Evolutionary conservation across 2,329 filamentous ascomycete species (phyloP), one percentile per base, ranked within the genome.

Genomic region (Phialemonium atrogriseum): DNA sequence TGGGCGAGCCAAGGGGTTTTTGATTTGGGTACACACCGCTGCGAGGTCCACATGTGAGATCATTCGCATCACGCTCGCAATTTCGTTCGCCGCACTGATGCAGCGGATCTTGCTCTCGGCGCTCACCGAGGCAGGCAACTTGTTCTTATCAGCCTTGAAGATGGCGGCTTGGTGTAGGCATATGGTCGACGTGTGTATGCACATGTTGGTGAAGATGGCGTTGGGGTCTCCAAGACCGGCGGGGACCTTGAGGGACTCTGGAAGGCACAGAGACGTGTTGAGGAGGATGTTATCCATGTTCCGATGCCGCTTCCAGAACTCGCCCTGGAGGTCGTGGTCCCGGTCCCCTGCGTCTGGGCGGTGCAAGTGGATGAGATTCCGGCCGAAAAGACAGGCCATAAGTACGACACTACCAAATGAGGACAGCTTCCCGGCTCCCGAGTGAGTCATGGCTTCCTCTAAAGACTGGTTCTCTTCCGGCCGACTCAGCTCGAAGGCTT

Each of bases 141-240:
- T 74, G 55, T 94, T 82, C 59, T 87, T 91, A 48, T 96, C 89
- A 0, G 88, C 87, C 54, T 95, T 96, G 69, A 89, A 95, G 13
- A 98, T 96, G 16, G 91, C 91, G 3, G 89, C 91, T 60, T 98
- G 91, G 50, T 98, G 91, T n/a, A 98, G 65, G 54, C 89, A 96
- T 33, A 98, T 96, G 2, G 86, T 87, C 1, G 88, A 94, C 0
- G 91, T 94, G 53, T 96, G 88, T 19, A 98, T 86, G 51, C 84
- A 87, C 86, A 98, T 94, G 48, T 96, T 96, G 35, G 84, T 77
- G 53, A 95, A 96, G 5, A 96, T 77, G 33, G 89, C 77, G 42
- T 95, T 96, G 4, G 87, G 73, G 48, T 88, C 82, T 11, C 68
- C 62, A 20, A 94, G 61, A 1, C 85, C 86, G 11, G 63, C 61